Conservation (phyloP, 371 early-diverging fungal species). For the Mucor sp. region DNA sequence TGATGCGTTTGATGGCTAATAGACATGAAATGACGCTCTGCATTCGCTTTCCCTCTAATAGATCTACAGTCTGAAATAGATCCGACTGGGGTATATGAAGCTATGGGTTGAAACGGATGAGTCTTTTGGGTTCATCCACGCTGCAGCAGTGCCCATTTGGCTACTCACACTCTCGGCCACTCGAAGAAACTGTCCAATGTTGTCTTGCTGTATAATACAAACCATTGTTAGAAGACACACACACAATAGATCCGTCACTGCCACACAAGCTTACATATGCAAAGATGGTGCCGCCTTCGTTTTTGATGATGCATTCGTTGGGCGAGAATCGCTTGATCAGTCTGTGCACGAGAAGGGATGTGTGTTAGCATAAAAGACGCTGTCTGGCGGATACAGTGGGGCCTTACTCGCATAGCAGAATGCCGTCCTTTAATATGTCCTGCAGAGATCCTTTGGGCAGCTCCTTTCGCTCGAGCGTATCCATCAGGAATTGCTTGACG, state of each 20-base stretch:
- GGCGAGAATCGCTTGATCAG: conserved; percentile 21
- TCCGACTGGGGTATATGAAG: conserved; percentile 83
- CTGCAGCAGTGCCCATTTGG: background rate
- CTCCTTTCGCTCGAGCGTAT: conserved; percentile 21
- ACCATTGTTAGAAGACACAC: no score
- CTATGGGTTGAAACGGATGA: conserved; percentile 20
- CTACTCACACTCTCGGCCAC: conserved; percentile 56
- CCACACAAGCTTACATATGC: conserved; percentile 15
- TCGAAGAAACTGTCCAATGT: conserved; percentile 67
- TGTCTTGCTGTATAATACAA: conserved; percentile 73
- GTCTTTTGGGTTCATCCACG: background rate
- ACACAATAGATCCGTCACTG: background rate
- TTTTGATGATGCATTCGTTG: conserved; percentile 18
- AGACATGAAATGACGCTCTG: conserved; percentile 50
- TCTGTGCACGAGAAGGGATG: conserved; percentile 1
- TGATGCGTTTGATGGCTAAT: conserved; percentile 24
- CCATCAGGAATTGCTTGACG: conserved; percentile 34
- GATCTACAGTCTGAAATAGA: conserved; percentile 91
- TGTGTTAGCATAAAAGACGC: background rate
- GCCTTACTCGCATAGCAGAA: conserved; percentile 49
- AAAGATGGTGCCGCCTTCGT: conserved; percentile 24
- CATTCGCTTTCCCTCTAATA: conserved; percentile 91
- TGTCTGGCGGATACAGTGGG: background rate
- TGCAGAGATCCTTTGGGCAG: conserved; percentile 35
- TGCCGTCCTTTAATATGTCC: conserved; percentile 47